A percentile compares a stretch with the other conserved stretches of the same genome.
Evolutionary conservation across 176 grass and related monocot genomes (phyloP).

Genomic region (maize (Zea mays)): Zm-B73-REFERENCE-NAM-5.0 NC_050105.1:10134501-10135000

Average conservation of each 20-base stretch:
- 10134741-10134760: constrained; percentile 60
- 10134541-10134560: not conserved
- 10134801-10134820: not conserved
- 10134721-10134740: constrained; percentile 61
- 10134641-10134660: constrained; percentile 67
- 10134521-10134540: not conserved
- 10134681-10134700: constrained; percentile 70
- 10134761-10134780: not conserved
- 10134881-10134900: not conserved
- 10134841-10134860: not conserved
- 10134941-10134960: not conserved
- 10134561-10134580: constrained; percentile 12
- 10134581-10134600: constrained; percentile 26
- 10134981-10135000: not conserved
- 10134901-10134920: not conserved
- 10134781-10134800: not conserved
- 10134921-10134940: not conserved
- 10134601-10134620: constrained; percentile 8
- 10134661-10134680: constrained; percentile 71
- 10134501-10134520: not conserved
- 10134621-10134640: constrained; percentile 49
- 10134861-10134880: not conserved
- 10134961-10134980: not conserved
- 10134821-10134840: not conserved
- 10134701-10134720: constrained; percentile 67